These are phyloP conservation scores for Tylopilus sp. DNA, from an alignment of 1,284 basidiomycete species.

Conservation along the genomic window DNA sequence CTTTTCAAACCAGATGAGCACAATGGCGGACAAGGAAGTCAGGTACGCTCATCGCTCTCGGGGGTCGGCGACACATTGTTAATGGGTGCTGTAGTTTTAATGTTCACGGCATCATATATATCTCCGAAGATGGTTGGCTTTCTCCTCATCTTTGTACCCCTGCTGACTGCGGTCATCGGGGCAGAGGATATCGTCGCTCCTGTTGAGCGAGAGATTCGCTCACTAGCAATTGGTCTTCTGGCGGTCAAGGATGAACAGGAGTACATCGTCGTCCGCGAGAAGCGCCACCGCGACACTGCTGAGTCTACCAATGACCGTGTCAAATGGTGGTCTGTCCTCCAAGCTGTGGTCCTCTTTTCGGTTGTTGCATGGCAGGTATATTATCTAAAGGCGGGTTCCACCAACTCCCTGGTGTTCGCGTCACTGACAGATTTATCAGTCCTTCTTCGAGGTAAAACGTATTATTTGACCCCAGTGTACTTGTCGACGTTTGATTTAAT, in stretches of 20 bases:
- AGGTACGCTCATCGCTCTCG: conserved; percentile 51
- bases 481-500: conserved; percentile 1
- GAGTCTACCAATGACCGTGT: conserved; percentile 95
- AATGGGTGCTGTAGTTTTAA: conserved; percentile 72
- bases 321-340: conserved; percentile 98
- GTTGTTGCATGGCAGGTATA: conserved; percentile 98
- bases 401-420: neutral
- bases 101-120: conserved; percentile 95
- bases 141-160: conserved; percentile 8
- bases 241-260: conserved; percentile 98
- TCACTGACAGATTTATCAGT: conserved; percentile 41
- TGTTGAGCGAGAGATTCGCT: conserved; percentile 93
- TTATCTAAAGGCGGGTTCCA: conserved; percentile 79
- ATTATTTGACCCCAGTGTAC: conserved; percentile 59
- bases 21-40: conserved; percentile 91
- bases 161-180: conserved; percentile 15
- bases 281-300: conserved; percentile 90
- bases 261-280: conserved; percentile 94
- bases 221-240: conserved; percentile 80
- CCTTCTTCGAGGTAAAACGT: conserved; percentile 93
- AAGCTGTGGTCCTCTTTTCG: conserved; percentile 81
- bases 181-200: conserved; percentile 77
- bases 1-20: conserved; percentile 97
- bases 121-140: conserved; percentile 73
- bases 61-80: neutral